Conservation (phyloP, 257 asterid species). For the Solanum bulbocastanum region DNA sequence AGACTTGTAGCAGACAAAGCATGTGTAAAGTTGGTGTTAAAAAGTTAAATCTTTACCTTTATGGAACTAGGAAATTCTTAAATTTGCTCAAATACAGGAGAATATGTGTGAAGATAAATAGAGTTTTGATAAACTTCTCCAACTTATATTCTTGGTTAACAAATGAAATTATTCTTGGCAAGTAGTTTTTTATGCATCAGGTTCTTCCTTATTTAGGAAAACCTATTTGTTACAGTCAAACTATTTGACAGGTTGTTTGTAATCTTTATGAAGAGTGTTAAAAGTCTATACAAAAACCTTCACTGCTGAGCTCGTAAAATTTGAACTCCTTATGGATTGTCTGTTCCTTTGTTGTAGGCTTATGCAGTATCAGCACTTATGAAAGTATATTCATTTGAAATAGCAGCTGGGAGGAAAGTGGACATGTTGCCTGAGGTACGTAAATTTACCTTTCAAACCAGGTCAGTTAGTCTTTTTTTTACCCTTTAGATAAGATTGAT, state of each 20-base stretch:
- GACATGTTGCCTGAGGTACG: constrained; percentile 89
- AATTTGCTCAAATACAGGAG: not conserved
- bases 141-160: not conserved
- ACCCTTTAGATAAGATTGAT: not conserved
- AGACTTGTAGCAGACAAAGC: not conserved
- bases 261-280: not conserved
- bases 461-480: not conserved
- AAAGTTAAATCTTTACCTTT: not conserved
- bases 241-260: not conserved
- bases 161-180: not conserved
- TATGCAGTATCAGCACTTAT: constrained; percentile 78
- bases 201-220: not conserved
- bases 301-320: not conserved
- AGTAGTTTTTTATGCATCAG: not conserved
- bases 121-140: not conserved
- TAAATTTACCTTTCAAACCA: not conserved
- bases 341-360: constrained; percentile 44
- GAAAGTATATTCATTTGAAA: constrained; percentile 92
- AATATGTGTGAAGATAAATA: not conserved
- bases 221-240: not conserved
- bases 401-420: constrained; percentile 83
- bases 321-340: not conserved
- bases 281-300: not conserved
- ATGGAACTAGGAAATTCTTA: not conserved
- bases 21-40: not conserved